Evolutionary conservation across 1,284 basidiomycete genomes (phyloP).

Genomic region (Takashimella koratensis): DNA sequence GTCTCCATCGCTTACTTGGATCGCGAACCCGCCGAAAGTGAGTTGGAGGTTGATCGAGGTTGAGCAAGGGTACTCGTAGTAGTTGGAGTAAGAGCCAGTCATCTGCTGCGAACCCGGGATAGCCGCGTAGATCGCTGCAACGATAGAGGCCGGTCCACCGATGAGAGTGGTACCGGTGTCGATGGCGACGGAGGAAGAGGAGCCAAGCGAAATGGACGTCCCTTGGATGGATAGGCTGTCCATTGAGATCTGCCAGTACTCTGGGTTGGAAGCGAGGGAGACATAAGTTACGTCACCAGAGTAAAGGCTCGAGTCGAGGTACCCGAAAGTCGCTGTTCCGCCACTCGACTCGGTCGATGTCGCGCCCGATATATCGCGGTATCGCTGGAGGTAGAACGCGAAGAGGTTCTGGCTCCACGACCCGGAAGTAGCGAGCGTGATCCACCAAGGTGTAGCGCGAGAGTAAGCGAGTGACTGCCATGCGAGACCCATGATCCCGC

Average conservation of each 20-base stretch:
- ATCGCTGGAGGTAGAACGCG: slow-evolving; percentile 76
- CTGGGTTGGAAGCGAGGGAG: slow-evolving; percentile 50
- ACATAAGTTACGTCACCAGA: slow-evolving; percentile 76
- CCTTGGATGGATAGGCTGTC: slow-evolving; percentile 49
- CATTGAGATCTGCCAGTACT: slow-evolving; percentile 49
- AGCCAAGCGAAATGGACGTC: slow-evolving; percentile 40
- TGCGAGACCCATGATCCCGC: slow-evolving; percentile 54
- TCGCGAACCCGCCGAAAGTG: slow-evolving; percentile 64
- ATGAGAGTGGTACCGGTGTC: slow-evolving; percentile 85
- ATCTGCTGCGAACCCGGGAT: slow-evolving; percentile 67
- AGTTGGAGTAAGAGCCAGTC: slow-evolving; percentile 64
- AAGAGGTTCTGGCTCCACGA: slow-evolving; percentile 68
- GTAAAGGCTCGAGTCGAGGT: slow-evolving; percentile 62
- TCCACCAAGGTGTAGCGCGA: slow-evolving; percentile 53
- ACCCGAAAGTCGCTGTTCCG: slow-evolving; percentile 67
- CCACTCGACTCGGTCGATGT: slow-evolving; percentile 59
- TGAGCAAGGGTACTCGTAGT: slow-evolving; percentile 69
- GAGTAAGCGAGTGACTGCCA: slow-evolving; percentile 51
- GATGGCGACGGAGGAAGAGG: slow-evolving; percentile 48
- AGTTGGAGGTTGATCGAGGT: slow-evolving; percentile 63
- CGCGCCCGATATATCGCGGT: slow-evolving; percentile 56
- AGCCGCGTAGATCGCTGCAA: slow-evolving; percentile 66
- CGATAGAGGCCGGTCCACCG: slow-evolving; percentile 66
- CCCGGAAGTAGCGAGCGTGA: slow-evolving; percentile 59
- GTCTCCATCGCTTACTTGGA: slow-evolving; percentile 66